A percentile compares a stretch with the other conserved stretches of the same genome.
These are phyloP conservation scores for Flaveria floridana DNA, from an alignment of 140 eudicot species.

Conservation along the genomic window DNA sequence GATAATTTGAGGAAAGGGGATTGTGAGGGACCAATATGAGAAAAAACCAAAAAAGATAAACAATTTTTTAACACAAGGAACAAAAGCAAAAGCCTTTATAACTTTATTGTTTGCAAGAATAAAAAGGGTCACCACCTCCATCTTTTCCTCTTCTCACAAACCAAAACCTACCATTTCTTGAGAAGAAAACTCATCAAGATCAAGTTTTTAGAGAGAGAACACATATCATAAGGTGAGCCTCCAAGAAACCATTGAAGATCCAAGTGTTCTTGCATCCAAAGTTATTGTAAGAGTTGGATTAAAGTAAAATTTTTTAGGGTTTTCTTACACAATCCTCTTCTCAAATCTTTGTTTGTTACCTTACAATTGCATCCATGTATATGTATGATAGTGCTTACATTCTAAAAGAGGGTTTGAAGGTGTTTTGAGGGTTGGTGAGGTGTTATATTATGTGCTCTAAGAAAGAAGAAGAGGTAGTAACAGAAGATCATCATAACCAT, in stretches of 20 bases:
- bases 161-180: conserved; percentile 39
- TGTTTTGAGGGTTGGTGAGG: neutral
- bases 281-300: conserved; percentile 9
- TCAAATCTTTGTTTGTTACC: conserved; percentile 1
- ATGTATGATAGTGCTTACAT: neutral
- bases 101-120: conserved; percentile 42
- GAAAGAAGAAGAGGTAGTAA: conserved; percentile 37
- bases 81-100: conserved; percentile 38
- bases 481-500: conserved; percentile 33
- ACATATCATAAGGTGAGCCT: conserved; percentile 7
- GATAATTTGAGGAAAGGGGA: conserved; percentile 6
- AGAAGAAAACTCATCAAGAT: conserved; percentile 31
- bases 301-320: conserved; percentile 20
- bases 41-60: conserved; percentile 28
- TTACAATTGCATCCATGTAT: conserved; percentile 16
- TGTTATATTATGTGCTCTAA: conserved; percentile 38
- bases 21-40: conserved; percentile 36
- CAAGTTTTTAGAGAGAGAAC: conserved; percentile 23
- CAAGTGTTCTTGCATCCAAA: conserved; percentile 34
- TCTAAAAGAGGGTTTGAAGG: conserved; percentile 10
- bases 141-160: conserved; percentile 38
- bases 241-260: conserved; percentile 27
- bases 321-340: conserved; percentile 12
- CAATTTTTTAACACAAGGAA: conserved; percentile 33
- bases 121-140: conserved; percentile 49